These are phyloP conservation scores for Wickerhamiella dianesei DNA, from an alignment of 805 yeast species.

Conservation along the genomic window DNA sequence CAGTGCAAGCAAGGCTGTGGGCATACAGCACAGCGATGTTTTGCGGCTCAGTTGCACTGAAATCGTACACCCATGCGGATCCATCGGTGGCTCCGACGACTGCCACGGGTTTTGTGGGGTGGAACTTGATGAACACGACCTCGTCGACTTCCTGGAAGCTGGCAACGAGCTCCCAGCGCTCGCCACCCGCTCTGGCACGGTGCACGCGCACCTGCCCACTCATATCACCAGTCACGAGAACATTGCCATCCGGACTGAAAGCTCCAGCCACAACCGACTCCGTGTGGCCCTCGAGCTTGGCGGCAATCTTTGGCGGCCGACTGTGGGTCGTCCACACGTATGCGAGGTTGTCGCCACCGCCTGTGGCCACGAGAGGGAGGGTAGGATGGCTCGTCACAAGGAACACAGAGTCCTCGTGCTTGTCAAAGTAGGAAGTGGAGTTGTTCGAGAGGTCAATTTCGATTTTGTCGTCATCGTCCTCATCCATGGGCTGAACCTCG, in stretches of 20 bases:
- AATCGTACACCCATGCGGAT: conserved; percentile 71
- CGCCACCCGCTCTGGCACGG: conserved; percentile 61
- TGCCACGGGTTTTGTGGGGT: conserved; percentile 62
- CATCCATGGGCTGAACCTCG: conserved; percentile 7
- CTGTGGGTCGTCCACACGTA: conserved; percentile 76
- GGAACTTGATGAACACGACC: conserved; percentile 67
- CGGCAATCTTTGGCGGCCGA: conserved; percentile 68
- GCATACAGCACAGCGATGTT: conserved; percentile 29
- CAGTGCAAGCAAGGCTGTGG: conserved; percentile 69
- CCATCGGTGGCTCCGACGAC: conserved; percentile 92
- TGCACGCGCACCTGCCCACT: conserved; percentile 69
- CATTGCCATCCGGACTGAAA: conserved; percentile 72
- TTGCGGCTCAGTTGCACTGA: conserved; percentile 18
- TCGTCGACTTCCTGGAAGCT: conserved; percentile 82
- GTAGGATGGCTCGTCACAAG: conserved; percentile 71
- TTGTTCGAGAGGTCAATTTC: conserved; percentile 84
- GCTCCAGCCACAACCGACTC: conserved; percentile 81
- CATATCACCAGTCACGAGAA: conserved; percentile 86
- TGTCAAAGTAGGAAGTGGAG: conserved; percentile 78
- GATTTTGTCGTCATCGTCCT: conserved; percentile 38
- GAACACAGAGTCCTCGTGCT: conserved; percentile 78
- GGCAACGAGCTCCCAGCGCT: conserved; percentile 61
- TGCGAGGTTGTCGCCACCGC: conserved; percentile 89
- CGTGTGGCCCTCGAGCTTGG: conserved; percentile 63
- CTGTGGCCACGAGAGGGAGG: conserved; percentile 72